Percentiles rank a stretch among this genome's conserved stretches.
Conservation (phyloP, 1,284 basidiomycete species). For the Omphalotus olearius region DNA sequence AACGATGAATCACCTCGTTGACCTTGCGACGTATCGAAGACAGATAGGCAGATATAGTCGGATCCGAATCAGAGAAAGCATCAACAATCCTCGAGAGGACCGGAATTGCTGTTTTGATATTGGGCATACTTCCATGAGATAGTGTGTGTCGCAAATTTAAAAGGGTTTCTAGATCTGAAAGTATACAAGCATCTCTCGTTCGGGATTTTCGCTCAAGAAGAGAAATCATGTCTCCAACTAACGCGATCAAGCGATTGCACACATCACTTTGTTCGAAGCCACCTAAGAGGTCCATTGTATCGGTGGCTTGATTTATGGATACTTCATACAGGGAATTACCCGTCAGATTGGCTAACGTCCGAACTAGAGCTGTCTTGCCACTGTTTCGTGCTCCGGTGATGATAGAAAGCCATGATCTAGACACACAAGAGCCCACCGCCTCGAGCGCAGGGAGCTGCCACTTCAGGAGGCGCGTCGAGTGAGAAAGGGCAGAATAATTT, state of each 20-base stretch:
- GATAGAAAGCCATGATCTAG: slow-evolving; percentile 86
- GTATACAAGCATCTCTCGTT: slow-evolving; percentile 30
- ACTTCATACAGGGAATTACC: slow-evolving; percentile 75
- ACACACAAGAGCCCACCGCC: slow-evolving; percentile 72
- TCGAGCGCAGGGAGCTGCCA: slow-evolving; percentile 69
- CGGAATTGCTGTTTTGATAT: too few species aligned
- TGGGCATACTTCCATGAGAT: not conserved
- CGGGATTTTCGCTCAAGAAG: slow-evolving; percentile 39
- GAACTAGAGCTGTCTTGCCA: slow-evolving; percentile 83
- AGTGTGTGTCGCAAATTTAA: not conserved
- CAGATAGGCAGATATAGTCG: not conserved
- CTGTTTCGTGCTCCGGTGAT: slow-evolving; percentile 72
- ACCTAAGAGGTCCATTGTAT: slow-evolving; percentile 93
- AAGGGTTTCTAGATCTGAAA: slow-evolving; percentile 13
- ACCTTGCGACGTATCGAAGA: not conserved
- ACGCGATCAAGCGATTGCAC: slow-evolving; percentile 31
- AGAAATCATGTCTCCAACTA: slow-evolving; percentile 37
- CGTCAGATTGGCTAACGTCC: slow-evolving; percentile 66
- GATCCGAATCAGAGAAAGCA: not conserved
- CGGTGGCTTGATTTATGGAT: slow-evolving; percentile 82
- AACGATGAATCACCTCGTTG: slow-evolving; percentile 21
- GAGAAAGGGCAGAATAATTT: slow-evolving; percentile 34
- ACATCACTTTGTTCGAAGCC: slow-evolving; percentile 90
- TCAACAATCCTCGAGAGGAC: not conserved
- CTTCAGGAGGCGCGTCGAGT: slow-evolving; percentile 53